Conservation (phyloP, 2,329 filamentous ascomycete genomes). For the Nannizzia gypsea region DNA sequence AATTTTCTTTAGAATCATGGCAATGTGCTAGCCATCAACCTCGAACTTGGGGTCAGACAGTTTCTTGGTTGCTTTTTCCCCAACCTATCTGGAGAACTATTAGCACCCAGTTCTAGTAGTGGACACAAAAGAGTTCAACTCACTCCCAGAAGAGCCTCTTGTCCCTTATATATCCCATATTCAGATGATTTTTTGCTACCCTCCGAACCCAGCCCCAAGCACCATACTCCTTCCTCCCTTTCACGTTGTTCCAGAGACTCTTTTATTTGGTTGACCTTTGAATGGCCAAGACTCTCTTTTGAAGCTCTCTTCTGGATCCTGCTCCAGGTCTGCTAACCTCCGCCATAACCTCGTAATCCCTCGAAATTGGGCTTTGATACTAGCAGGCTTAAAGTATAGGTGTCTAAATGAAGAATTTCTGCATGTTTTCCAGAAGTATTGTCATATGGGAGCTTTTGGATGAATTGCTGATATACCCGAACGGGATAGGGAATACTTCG, state of each 20-base stretch:
- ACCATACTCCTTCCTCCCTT: constrained; percentile 40
- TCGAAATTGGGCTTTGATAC: no score
- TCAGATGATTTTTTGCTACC: constrained; percentile 30
- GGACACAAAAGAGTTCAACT: constrained; percentile 20
- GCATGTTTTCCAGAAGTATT: no score
- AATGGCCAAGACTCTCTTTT: no score
- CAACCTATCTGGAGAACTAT: constrained; percentile 28
- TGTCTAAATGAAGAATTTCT: no score
- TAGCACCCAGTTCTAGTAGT: neutral
- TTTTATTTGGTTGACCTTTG: constrained; percentile 45
- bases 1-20: constrained; percentile 32
- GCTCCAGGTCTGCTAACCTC: no score
- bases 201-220: constrained; percentile 33
- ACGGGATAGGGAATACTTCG: no score
- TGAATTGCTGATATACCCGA: no score
- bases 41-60: constrained; percentile 38
- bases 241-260: constrained; percentile 49
- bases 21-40: constrained; percentile 40
- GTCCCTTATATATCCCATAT: constrained; percentile 49
- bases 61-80: constrained; percentile 42
- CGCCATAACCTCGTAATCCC: no score
- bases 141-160: constrained; percentile 48
- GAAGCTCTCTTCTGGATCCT: no score
- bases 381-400: no score
- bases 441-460: no score